phyloP scores from a whole-genome alignment of 768 basidiomycete genomes.

The Auriculariales sp. region DNA sequence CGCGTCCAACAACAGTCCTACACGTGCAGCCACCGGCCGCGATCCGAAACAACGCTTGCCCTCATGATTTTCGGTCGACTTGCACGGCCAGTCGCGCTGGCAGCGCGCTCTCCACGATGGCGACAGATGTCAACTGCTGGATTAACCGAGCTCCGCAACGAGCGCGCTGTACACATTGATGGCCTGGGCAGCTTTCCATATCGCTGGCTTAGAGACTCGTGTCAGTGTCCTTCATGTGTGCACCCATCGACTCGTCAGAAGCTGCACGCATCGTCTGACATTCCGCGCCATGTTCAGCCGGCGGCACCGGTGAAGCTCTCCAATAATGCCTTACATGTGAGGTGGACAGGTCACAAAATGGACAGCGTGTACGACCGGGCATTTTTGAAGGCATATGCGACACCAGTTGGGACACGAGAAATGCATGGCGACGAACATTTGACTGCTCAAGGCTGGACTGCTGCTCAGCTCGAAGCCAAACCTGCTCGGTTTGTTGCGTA shows the following conservation, averaged over 20 bases:
- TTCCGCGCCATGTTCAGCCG: conserved; percentile 36
- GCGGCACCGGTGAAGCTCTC: conserved; percentile 23
- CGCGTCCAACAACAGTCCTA: too few relatives aligned
- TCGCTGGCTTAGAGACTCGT: conserved; percentile 77
- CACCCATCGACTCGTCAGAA: conserved; percentile 73
- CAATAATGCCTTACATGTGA: conserved; percentile 30
- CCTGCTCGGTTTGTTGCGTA: conserved; percentile 44
- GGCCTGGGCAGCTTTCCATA: conserved; percentile 31
- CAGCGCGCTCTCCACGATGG: too few relatives aligned
- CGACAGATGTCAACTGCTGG: too few relatives aligned
- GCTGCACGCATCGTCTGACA: conserved; percentile 52
- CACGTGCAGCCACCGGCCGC: too few relatives aligned
- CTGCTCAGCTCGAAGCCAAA: conserved; percentile 18
- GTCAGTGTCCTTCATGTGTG: conserved; percentile 54
- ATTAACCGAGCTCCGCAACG: too few relatives aligned
- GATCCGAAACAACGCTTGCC: too few relatives aligned
- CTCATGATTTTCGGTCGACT: too few relatives aligned
- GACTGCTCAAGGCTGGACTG: conserved; percentile 30
- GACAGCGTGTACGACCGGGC: conserved; percentile 33
- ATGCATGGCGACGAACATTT: conserved; percentile 30
- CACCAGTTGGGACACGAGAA: conserved; percentile 16
- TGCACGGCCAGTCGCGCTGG: too few relatives aligned
- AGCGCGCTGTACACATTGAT: not conserved
- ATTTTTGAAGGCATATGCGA: conserved; percentile 38
- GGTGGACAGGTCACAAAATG: conserved; percentile 38